phyloP scores from a whole-genome alignment of 257 asterid species.

The Capsicum chinense region DNA sequence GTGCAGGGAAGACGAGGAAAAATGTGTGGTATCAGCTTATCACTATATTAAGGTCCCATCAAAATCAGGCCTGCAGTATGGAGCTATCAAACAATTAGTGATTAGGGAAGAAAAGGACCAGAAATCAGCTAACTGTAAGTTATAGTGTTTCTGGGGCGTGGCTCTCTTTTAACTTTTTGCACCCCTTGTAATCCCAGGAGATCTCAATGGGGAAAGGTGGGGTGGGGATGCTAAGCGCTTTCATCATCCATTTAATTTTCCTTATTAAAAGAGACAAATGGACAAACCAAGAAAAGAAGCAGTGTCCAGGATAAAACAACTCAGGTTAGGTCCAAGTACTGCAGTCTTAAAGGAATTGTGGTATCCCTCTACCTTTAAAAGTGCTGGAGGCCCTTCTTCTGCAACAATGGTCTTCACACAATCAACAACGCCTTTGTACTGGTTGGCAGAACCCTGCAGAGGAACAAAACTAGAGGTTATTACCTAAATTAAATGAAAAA shows the following conservation, averaged over 20 bases:
- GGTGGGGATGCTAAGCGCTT: background rate
- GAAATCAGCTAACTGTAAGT: background rate
- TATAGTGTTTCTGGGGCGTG: background rate
- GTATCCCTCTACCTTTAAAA: conserved; percentile 63
- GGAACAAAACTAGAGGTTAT: conserved; percentile 33
- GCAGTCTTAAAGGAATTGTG: background rate
- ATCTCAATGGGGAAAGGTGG: background rate
- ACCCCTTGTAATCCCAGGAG: background rate
- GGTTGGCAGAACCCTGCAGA: conserved; percentile 82
- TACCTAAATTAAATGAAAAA: conserved; percentile 26
- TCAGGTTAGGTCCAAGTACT: background rate
- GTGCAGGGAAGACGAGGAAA: background rate
- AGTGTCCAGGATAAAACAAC: conserved; percentile 14
- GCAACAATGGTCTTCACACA: conserved; percentile 82
- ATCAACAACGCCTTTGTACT: conserved; percentile 74
- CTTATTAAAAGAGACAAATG: background rate
- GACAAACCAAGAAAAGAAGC: conserved; percentile 8
- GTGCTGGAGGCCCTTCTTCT: conserved; percentile 84
- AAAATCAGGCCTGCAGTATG: background rate
- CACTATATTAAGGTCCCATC: background rate
- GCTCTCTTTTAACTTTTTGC: background rate
- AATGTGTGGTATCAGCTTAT: background rate
- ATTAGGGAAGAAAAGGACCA: conserved; percentile 8
- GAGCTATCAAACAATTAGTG: background rate
- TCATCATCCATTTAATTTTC: background rate